Percentiles rank a stretch among this genome's conserved stretches.
Evolutionary conservation across 1,284 basidiomycete species (phyloP).

Genomic region (Mycosarcoma mackinlayi): DNA sequence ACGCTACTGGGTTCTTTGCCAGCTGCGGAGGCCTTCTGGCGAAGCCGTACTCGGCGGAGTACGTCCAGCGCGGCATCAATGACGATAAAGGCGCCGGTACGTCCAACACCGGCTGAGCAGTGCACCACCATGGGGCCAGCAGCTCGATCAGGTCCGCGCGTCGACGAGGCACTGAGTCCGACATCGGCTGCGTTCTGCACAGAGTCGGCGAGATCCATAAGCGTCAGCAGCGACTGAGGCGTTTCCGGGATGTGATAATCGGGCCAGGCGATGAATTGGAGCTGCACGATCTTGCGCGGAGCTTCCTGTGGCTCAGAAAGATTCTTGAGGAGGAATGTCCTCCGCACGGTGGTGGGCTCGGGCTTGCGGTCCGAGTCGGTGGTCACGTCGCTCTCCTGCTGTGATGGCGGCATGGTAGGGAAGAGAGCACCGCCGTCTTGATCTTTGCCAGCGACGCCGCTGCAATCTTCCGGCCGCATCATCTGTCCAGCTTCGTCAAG

Average conservation of each 20-base stretch:
- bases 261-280: conserved; percentile 67
- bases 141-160: background rate
- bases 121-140: conserved; percentile 64
- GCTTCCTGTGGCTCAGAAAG: conserved; percentile 23
- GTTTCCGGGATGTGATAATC: conserved; percentile 65
- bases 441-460: conserved; percentile 10
- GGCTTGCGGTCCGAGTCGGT: conserved; percentile 2
- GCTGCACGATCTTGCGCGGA: conserved; percentile 48
- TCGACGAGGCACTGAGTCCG: conserved; percentile 13
- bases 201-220: conserved; percentile 53
- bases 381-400: conserved; percentile 5
- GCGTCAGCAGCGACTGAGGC: conserved; percentile 53
- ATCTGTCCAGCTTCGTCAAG: conserved; percentile 34
- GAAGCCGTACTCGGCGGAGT: conserved; percentile 40
- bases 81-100: conserved; percentile 64
- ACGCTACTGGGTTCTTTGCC: background rate
- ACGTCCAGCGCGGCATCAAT: conserved; percentile 61
- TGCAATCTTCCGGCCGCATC: conserved; percentile 35
- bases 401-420: conserved; percentile 32
- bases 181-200: conserved; percentile 50
- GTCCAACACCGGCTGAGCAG: conserved; percentile 67
- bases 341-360: conserved; percentile 45
- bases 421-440: conserved; percentile 46
- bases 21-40: conserved; percentile 10
- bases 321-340: conserved; percentile 50